Base-by-base conservation (phyloP, 2,329 filamentous ascomycete genomes). In the Talaromyces sp. region DNA sequence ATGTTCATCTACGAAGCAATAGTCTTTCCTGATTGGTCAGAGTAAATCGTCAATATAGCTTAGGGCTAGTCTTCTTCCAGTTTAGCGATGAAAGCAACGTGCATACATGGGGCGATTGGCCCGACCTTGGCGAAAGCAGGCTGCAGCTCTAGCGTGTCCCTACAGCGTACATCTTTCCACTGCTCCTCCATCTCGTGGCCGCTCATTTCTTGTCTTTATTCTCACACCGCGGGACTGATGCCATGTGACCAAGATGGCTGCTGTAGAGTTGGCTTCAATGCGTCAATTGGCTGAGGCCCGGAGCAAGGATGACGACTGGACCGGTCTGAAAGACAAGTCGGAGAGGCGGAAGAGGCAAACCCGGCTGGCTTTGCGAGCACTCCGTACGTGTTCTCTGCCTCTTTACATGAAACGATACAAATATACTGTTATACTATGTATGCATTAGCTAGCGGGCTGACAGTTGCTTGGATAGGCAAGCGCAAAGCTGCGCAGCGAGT, bases 291-390 rank as follows among this genome's bases (percentile, higher is more conserved):
- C 57, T 4, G 57, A 59, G 21, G 57, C 57, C 5, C 57, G 57
- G 25, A 23, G n/a, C 11, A 1, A 18, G 18, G 57, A 59, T 48
- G 64, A 66, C 33, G 63, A 66, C 60, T 66, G 64, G 64, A 65
- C 42, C 42, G 60, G 63, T 37, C 42, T 57, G 23, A 63, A 48
- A 46, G 67, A 69, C 48, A 65, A 65, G 5, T 58, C 50, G 23
- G 50, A 63, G 16, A 33, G 67, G 35, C 63, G 66, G 40, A 66
- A 52, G 56, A 25, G 66, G 18, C 67, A 69, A 60, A 69, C 68
- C 35, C 62, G 67, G 33, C 42, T 69, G 2, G 64, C 66, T 37
- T 66, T 68, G 46, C 61, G 67, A 42, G 67, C 67, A 16, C 60
- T 62, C 42, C 52, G 67, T 69, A 62, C 44, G 67, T 56, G 37